phyloP scores from a whole-genome alignment of 1,284 basidiomycete species.

The Exobasidium cylindrosporum region DNA sequence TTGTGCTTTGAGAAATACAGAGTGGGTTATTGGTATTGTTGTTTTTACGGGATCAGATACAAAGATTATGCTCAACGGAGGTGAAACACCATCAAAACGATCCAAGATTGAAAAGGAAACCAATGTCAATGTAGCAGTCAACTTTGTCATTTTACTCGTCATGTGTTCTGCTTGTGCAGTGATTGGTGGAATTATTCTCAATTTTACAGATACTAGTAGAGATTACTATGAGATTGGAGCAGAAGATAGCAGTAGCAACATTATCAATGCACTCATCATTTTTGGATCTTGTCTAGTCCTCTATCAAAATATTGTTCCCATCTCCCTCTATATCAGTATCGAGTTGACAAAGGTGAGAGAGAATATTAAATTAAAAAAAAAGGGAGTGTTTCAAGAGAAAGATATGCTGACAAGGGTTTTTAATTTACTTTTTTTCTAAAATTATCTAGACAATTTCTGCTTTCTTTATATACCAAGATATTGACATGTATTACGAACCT shows the following conservation, averaged over 20 bases:
- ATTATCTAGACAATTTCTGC: conserved; percentile 91
- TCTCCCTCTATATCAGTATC: conserved; percentile 94
- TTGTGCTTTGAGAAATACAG: conserved; percentile 85
- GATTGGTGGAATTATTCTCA: conserved; percentile 72
- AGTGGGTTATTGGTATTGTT: conserved; percentile 91
- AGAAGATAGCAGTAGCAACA: conserved; percentile 56
- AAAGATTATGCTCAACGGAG: conserved; percentile 96
- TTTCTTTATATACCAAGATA: conserved; percentile 88
- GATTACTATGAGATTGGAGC: conserved; percentile 61
- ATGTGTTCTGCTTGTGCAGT: conserved; percentile 75
- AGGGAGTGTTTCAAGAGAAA: background rate
- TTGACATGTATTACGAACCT: conserved; percentile 92
- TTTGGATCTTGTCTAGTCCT: conserved; percentile 74
- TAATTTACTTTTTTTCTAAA: no score
- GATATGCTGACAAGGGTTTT: background rate
- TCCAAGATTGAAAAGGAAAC: conserved; percentile 97
- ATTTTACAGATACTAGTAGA: conserved; percentile 66
- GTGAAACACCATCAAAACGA: conserved; percentile 74
- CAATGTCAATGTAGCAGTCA: conserved; percentile 96
- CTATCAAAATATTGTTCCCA: conserved; percentile 96
- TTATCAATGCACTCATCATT: conserved; percentile 79
- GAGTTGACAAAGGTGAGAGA: conserved; percentile 98
- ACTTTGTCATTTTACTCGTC: conserved; percentile 74
- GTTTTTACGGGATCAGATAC: conserved; percentile 92
- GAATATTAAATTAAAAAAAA: conserved; percentile 57